Base-by-base conservation (phyloP, 192 early-diverging fungal species). In the Coemansia sp. region DNA sequence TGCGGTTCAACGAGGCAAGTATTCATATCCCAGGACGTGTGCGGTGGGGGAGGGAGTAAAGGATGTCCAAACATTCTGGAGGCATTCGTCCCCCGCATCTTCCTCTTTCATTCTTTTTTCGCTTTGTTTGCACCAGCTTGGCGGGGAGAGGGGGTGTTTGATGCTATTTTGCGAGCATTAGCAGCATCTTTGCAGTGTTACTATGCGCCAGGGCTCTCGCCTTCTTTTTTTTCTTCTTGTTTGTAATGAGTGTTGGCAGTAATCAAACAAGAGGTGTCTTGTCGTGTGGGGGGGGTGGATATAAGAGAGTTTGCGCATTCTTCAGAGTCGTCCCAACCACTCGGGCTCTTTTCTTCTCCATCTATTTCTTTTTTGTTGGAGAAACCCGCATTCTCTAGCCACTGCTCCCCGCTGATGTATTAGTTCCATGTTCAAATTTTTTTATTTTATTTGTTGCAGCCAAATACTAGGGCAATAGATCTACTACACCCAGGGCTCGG, bases 401-500 rank as follows among this genome's bases (percentile, higher is more conserved):
- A 31, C 51, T 54, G 51, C n/a, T n/a, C n/a, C n/a, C n/a, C n/a
- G n/a, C n/a, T n/a, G n/a, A n/a, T n/a, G n/a, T n/a, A n/a, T n/a
- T n/a, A n/a, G n/a, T n/a, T n/a, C n/a, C n/a, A n/a, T n/a, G n/a
- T n/a, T n/a, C n/a, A n/a, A n/a, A n/a, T n/a, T n/a, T n/a, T n/a
- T n/a, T n/a, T n/a, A n/a, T n/a, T n/a, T n/a, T n/a, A n/a, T n/a
- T n/a, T n/a, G n/a, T n/a, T n/a, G n/a, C n/a, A n/a, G n/a, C n/a
- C n/a, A n/a, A n/a, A n/a, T n/a, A n/a, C 32, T 11, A 17, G 41
- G 11, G 22, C 6, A 43, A 32, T 7, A 19, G 24, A 42, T 20
- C n/a, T 10, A n/a, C 31, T 71, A 81, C 15, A 74, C 71, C 78
- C 78, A 81, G 6, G 71, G 71, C 31, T 81, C 78, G 25, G 51